A percentile compares a stretch with the other conserved stretches of the same genome.
phyloP scores from a whole-genome alignment of 192 early-diverging fungal species.

The Piromyces sp. region DNA sequence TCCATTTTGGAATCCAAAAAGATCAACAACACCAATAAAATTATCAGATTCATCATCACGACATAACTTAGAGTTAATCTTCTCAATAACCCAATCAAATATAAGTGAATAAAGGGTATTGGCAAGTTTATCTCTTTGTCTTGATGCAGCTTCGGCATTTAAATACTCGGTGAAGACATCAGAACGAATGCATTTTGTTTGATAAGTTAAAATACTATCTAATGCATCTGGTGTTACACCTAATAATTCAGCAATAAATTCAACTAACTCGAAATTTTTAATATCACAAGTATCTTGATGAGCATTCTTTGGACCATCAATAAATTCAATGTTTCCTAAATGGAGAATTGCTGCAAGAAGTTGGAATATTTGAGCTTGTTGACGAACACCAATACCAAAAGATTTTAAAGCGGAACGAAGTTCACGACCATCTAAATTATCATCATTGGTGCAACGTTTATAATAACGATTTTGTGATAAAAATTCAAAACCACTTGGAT shows the following conservation, averaged over 20 bases:
- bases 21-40: constrained; percentile 77
- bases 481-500: not conserved
- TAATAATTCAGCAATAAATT: constrained; percentile 63
- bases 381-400: constrained; percentile 62
- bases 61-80: constrained; percentile 67
- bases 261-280: constrained; percentile 53
- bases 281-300: constrained; percentile 60
- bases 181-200: constrained; percentile 64
- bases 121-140: constrained; percentile 66
- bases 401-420: constrained; percentile 68
- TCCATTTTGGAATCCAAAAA: constrained; percentile 57
- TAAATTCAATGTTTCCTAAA: constrained; percentile 74
- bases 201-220: constrained; percentile 58
- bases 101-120: constrained; percentile 63
- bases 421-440: constrained; percentile 11
- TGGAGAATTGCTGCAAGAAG: constrained; percentile 69
- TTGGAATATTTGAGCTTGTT: constrained; percentile 69
- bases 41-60: constrained; percentile 48
- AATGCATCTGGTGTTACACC: constrained; percentile 55
- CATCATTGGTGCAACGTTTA: not conserved
- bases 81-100: constrained; percentile 80
- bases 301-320: constrained; percentile 43
- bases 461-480: not conserved
- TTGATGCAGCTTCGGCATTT: constrained; percentile 46
- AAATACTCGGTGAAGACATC: constrained; percentile 69